Conservation (phyloP, 2,329 filamentous ascomycete species). For the Fusarium solani-melongenae region DNA sequence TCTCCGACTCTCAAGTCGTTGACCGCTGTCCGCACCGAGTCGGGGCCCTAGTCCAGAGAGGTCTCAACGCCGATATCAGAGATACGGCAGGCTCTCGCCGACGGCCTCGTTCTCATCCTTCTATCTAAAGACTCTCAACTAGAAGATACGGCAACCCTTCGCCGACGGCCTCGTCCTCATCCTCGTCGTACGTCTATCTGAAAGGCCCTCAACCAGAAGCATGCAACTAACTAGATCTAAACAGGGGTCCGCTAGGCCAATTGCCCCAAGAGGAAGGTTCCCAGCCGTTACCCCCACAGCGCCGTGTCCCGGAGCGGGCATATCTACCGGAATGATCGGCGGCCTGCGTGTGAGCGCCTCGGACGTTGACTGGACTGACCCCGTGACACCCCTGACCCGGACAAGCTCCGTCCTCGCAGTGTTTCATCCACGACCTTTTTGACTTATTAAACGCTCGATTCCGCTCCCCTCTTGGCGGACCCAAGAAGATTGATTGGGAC, state of each 20-base stretch:
- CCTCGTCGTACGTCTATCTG: not conserved
- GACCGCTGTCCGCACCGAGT: not conserved
- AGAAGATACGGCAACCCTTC: not conserved
- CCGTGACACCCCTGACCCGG: not conserved
- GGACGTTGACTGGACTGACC: slow-evolving; percentile 27
- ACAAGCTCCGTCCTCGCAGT: not conserved
- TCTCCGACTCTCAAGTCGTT: not conserved
- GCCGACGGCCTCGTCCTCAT: not conserved
- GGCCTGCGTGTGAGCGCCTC: slow-evolving; percentile 22
- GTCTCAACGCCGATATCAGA: not conserved
- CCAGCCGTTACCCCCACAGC: slow-evolving; percentile 16
- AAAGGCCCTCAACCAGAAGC: not conserved
- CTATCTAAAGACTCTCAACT: not conserved
- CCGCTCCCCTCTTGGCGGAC: not conserved
- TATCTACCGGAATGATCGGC: slow-evolving; percentile 15
- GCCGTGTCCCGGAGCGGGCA: not conserved
- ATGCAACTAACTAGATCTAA: not conserved
- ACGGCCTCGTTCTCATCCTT: not conserved
- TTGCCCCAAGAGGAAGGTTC: slow-evolving; percentile 36
- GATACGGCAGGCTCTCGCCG: not conserved
- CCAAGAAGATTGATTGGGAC: not conserved
- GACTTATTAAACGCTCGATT: not conserved
- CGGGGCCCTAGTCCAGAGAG: not conserved
- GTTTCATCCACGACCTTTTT: not conserved
- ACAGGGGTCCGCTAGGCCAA: not conserved